phyloP scores from a whole-genome alignment of 805 yeast genomes.

The Blastobotrys muscicola region DNA sequence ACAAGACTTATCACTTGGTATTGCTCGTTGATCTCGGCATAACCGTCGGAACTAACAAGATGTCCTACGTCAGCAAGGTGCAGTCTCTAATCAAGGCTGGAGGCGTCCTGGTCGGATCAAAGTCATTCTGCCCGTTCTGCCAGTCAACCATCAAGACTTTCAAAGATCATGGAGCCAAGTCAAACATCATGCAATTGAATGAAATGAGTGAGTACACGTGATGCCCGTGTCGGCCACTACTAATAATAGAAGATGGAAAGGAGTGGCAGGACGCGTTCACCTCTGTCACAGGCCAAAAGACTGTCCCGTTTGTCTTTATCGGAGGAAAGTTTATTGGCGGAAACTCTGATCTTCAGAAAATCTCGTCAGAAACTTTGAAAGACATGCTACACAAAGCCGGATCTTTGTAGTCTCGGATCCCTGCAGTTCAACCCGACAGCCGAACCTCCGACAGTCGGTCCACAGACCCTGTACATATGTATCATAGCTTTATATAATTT shows the following conservation, averaged over 20 bases:
- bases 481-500: neutral
- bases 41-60: no score
- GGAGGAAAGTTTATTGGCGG: conserved; percentile 94
- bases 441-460: no score
- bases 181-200: conserved; percentile 49
- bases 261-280: conserved; percentile 72
- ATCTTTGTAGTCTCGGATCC: no score
- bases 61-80: no score
- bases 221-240: conserved; percentile 3
- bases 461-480: neutral
- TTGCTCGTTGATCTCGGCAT: no score
- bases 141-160: conserved; percentile 38
- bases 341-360: conserved; percentile 68
- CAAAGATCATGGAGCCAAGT: conserved; percentile 33
- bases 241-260: conserved; percentile 48
- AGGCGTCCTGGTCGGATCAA: conserved; percentile 73
- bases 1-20: no score
- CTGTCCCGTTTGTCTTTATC: conserved; percentile 90
- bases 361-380: neutral
- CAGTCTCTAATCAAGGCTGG: conserved; percentile 47
- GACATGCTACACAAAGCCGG: neutral
- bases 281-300: conserved; percentile 77
- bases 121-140: conserved; percentile 56
- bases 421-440: no score
- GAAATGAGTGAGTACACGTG: conserved; percentile 10